Percentiles rank a stretch among this genome's conserved stretches.
These are phyloP conservation scores for Neonectria sp. DNA, from an alignment of 2,329 filamentous ascomycete genomes.

Conservation along the genomic window DNA sequence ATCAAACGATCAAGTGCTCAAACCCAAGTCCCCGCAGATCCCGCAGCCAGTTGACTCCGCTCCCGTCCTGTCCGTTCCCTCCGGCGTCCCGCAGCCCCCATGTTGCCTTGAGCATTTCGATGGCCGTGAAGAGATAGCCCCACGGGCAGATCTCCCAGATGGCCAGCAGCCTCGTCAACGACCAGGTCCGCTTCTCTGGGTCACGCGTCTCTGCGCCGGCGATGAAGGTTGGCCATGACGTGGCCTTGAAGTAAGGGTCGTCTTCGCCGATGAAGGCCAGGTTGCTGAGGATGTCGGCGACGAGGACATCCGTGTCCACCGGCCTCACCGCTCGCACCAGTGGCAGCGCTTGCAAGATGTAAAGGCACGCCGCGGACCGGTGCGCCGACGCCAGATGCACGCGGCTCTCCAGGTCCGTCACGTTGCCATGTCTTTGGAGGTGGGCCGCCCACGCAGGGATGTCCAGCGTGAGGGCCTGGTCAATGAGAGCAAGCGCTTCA, in stretches of 20 bases:
- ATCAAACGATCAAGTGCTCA: slow-evolving; percentile 63
- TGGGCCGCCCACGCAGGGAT: slow-evolving; percentile 59
- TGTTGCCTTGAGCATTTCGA: slow-evolving; percentile 64
- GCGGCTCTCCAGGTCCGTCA: slow-evolving; percentile 59
- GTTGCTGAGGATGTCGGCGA: slow-evolving; percentile 66
- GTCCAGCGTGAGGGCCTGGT: slow-evolving; percentile 59
- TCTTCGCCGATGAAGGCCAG: slow-evolving; percentile 63
- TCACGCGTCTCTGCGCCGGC: slow-evolving; percentile 69
- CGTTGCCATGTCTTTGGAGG: slow-evolving; percentile 53
- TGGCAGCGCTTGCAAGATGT: slow-evolving; percentile 61
- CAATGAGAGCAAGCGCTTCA: slow-evolving; percentile 57
- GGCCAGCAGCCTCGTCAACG: slow-evolving; percentile 62
- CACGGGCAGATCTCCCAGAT: slow-evolving; percentile 64
- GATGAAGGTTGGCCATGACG: slow-evolving; percentile 73
- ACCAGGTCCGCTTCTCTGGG: slow-evolving; percentile 63
- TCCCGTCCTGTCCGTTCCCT: slow-evolving; percentile 32
- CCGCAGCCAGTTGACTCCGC: slow-evolving; percentile 58
- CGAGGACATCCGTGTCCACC: slow-evolving; percentile 62
- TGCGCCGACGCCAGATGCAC: slow-evolving; percentile 62
- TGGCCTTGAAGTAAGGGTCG: slow-evolving; percentile 71
- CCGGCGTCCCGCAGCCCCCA: slow-evolving; percentile 61
- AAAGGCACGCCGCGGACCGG: slow-evolving; percentile 63
- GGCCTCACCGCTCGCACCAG: slow-evolving; percentile 53
- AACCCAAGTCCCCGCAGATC: slow-evolving; percentile 60
- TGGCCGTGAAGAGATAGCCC: slow-evolving; percentile 66